Evolutionary conservation across 768 basidiomycete species (phyloP), one percentile per base, ranked within the genome.

Genomic region (Lactifluus hygrophoroides): DNA sequence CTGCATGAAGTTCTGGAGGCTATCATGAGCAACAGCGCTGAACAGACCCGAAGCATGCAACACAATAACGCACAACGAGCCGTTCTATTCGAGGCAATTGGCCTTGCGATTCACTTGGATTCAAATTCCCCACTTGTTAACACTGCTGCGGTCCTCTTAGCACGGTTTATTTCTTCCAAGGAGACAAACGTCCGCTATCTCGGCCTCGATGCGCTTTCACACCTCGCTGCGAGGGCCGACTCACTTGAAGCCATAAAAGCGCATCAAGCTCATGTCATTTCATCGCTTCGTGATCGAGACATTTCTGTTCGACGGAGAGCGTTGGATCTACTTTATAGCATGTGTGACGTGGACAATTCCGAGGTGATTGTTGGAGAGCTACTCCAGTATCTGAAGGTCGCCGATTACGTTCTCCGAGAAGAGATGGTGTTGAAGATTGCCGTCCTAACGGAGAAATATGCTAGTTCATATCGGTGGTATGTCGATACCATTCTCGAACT

Each of bases 341-440:
- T 99, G 96, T 98, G 96, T 71, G 96, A 99, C 69, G 79, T 86
- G n/a, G 88, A 90, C 67, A 99, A 97, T 72, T 91, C 95, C 5
- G 94, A 96, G 69, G 75, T 90, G 61, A 94, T 98, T 66, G 96
- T 99, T 34, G 94, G 89, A 37, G 95, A 99, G 72, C 79, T 99
- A 17, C 76, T 99, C 55, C 84, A 90, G 56, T 99, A 97, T 71
- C 82, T 99, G 57, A 84, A 84, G 69, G 84, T 96, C n/a, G 96
- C 96, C 7, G 96, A 99, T 71, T 98, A 97, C 66, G 93, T 86
- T 16, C 77, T 99, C 32, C 80, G 96, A 44, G 96, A 99, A 74
- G 94, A 99, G 72, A 94, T 98, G 94, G 96, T 98, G 2, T 78
- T 98, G 54, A 98, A 98, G 73, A 95, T 99, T 56, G 96, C 96